These are phyloP conservation scores for Myxozyma nipponensis DNA, from an alignment of 805 yeast species.

Conservation along the genomic window DNA sequence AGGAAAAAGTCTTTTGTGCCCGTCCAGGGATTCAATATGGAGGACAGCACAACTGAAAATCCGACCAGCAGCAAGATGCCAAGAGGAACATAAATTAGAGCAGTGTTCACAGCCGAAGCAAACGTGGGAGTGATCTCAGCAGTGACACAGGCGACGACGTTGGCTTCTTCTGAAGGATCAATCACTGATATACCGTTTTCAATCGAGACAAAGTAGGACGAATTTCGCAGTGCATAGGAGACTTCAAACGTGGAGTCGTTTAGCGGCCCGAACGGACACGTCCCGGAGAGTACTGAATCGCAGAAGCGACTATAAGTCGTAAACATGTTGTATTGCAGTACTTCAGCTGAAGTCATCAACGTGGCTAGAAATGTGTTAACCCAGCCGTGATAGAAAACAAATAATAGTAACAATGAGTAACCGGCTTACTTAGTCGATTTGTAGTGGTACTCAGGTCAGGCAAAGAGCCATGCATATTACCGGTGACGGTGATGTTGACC, in stretches of 20 bases:
- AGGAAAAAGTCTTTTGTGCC: conserved; percentile 50
- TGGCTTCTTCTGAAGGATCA: conserved; percentile 30
- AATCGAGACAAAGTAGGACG: conserved; percentile 28
- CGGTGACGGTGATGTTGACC: conserved; percentile 14
- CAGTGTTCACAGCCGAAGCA: conserved; percentile 39
- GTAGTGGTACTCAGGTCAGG: conserved; percentile 19
- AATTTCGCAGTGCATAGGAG: not conserved
- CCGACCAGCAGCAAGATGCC: conserved; percentile 37
- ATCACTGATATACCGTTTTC: conserved; percentile 31
- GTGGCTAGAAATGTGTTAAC: conserved; percentile 32
- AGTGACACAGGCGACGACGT: conserved; percentile 46
- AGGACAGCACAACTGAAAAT: conserved; percentile 38
- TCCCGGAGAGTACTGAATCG: conserved; percentile 17
- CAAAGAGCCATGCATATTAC: conserved; percentile 21
- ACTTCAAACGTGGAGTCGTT: conserved; percentile 14
- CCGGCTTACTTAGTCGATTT: conserved; percentile 22
- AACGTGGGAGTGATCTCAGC: conserved; percentile 51
- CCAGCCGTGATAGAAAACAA: too few relatives aligned
- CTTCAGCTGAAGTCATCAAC: conserved; percentile 27
- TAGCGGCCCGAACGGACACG: conserved; percentile 33
- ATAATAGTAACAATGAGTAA: too few relatives aligned
- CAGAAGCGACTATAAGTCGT: conserved; percentile 32
- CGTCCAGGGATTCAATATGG: conserved; percentile 53
- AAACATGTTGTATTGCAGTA: conserved; percentile 28
- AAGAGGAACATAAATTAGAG: conserved; percentile 42